Evolutionary conservation across 2,329 filamentous ascomycete species (phyloP).

Genomic region (Dactylonectria estremocensis): DNA sequence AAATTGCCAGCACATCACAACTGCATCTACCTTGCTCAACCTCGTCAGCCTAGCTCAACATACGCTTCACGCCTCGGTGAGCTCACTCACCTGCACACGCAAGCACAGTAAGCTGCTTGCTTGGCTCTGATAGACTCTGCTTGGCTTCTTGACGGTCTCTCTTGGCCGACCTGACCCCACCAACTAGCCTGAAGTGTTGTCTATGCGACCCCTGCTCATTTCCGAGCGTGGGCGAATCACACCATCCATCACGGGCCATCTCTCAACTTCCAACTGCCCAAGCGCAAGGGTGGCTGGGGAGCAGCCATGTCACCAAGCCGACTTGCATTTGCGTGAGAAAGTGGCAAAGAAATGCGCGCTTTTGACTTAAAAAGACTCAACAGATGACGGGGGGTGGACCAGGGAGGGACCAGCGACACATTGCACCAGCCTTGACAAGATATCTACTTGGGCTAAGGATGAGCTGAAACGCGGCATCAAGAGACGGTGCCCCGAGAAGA

Average conservation of each 20-base stretch:
- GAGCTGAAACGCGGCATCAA: constrained; percentile 35
- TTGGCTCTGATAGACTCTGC: neutral
- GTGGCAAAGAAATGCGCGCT: neutral
- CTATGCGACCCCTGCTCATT: constrained; percentile 26
- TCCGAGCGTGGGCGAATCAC: constrained; percentile 14
- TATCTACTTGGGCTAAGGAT: constrained; percentile 34
- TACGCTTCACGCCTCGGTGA: neutral
- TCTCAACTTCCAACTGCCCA: neutral
- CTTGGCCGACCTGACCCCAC: constrained; percentile 16
- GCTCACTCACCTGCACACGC: neutral
- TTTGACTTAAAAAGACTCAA: neutral
- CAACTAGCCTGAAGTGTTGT: constrained; percentile 19
- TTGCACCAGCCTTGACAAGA: constrained; percentile 16
- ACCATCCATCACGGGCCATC: neutral
- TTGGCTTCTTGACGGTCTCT: neutral
- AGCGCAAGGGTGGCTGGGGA: neutral
- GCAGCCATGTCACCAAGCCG: neutral
- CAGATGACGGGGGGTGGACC: neutral
- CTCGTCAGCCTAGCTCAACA: too few species aligned
- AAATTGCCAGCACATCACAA: constrained; percentile 8
- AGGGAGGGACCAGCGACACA: neutral
- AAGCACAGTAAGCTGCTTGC: neutral
- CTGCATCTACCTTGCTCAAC: neutral
- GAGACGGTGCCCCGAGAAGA: neutral
- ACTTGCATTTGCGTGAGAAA: neutral